phyloP scores from a whole-genome alignment of 805 yeast genomes.

The Candida coquimbonensis region DNA sequence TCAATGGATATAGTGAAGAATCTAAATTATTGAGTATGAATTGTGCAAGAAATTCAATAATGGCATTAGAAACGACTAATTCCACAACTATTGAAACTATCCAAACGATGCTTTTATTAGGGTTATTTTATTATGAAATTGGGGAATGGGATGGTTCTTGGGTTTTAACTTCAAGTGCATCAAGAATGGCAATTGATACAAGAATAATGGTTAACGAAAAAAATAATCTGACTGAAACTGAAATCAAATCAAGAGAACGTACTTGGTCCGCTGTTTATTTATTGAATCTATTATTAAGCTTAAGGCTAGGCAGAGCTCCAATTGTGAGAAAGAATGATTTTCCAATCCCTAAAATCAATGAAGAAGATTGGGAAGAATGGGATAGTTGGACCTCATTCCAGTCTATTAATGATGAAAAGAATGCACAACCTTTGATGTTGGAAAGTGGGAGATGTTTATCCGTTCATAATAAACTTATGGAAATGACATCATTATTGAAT shows the following conservation, averaged over 20 bases:
- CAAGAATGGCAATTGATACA: background rate
- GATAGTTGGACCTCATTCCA: background rate
- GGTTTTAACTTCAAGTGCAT: background rate
- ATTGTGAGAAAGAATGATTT: background rate
- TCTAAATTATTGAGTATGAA: background rate
- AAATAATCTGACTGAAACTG: background rate
- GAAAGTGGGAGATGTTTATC: background rate
- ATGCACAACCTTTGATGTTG: background rate
- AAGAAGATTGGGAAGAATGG: constrained; percentile 1
- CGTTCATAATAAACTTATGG: background rate
- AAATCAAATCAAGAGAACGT: background rate
- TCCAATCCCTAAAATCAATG: background rate
- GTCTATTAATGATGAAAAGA: background rate
- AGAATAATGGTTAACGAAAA: background rate
- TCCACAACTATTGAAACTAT: background rate
- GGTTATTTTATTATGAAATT: background rate
- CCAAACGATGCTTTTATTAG: background rate
- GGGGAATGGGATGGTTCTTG: background rate
- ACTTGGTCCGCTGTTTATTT: background rate
- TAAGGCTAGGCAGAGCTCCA: background rate
- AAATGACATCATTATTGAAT: background rate
- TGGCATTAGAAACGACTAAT: background rate
- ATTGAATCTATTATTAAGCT: background rate
- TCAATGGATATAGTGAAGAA: background rate
- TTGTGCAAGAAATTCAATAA: background rate